phyloP scores from a whole-genome alignment of 169 alveolate genomes.

The Plasmodium coatneyi region DNA sequence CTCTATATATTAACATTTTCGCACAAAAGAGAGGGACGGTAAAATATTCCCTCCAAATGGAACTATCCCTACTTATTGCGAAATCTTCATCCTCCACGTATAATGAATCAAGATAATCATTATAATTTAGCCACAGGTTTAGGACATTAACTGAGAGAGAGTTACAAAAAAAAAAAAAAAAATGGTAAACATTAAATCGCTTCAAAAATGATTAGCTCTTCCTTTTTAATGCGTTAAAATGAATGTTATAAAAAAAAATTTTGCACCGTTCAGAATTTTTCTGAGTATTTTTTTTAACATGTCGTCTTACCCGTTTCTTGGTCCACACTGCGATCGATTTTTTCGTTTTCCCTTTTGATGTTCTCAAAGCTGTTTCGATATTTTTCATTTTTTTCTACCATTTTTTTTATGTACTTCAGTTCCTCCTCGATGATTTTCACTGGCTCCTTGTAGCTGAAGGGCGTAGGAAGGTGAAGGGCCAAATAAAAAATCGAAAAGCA shows the following conservation, averaged over 20 bases:
- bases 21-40: neutral
- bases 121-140: slow-evolving; percentile 64
- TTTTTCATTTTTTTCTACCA: slow-evolving; percentile 22
- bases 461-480: neutral
- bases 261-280: neutral
- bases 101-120: slow-evolving; percentile 51
- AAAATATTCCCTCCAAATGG: neutral
- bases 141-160: slow-evolving; percentile 22
- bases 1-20: neutral
- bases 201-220: neutral
- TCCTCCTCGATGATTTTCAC: slow-evolving; percentile 63
- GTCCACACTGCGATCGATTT: slow-evolving; percentile 1
- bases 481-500: neutral
- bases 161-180: neutral
- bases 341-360: slow-evolving; percentile 1
- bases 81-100: slow-evolving; percentile 62
- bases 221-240: neutral
- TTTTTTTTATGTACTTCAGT: slow-evolving; percentile 31
- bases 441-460: slow-evolving; percentile 58
- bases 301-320: slow-evolving; percentile 36
- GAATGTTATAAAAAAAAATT: slow-evolving; percentile 9
- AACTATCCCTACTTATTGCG: slow-evolving; percentile 22
- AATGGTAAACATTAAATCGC: neutral
- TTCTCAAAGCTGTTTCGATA: slow-evolving; percentile 2
- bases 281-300: neutral